Conservation (phyloP, 2,329 filamentous ascomycete genomes). For the Zymoseptoria crescenta region DNA sequence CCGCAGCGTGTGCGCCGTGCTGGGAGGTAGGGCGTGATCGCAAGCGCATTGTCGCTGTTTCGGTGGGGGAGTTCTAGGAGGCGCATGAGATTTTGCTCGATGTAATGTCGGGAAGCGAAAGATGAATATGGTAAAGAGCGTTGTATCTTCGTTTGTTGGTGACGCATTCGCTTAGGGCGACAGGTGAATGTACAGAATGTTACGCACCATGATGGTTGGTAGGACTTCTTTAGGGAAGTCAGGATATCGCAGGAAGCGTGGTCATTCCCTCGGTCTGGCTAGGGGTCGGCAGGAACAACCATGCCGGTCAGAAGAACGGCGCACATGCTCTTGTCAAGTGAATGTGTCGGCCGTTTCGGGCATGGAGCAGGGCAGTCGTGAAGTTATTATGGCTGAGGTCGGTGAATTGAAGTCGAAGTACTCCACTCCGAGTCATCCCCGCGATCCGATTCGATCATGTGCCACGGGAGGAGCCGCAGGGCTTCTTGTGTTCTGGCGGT, state of each 20-base stretch:
- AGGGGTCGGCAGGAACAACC: background rate
- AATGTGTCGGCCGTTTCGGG: background rate
- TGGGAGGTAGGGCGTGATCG: conserved; percentile 23
- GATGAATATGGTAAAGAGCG: background rate
- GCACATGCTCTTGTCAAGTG: background rate
- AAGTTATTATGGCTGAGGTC: background rate
- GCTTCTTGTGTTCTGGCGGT: background rate
- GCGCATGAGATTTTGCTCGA: conserved; percentile 9
- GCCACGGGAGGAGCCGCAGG: background rate
- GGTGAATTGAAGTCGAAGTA: background rate
- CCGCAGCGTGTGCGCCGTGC: conserved; percentile 16
- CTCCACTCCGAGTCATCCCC: background rate
- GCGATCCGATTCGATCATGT: background rate
- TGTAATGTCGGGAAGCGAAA: background rate
- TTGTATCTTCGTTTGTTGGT: background rate
- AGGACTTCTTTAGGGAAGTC: background rate
- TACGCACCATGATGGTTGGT: background rate
- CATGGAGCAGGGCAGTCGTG: background rate
- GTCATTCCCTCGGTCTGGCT: background rate
- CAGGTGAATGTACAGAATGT: background rate
- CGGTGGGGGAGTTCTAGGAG: conserved; percentile 2
- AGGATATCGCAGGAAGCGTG: background rate
- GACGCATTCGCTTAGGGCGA: background rate
- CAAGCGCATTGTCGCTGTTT: conserved; percentile 19
- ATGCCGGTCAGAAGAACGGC: background rate